These are phyloP conservation scores for Ceratobasidium sp. DNA, from an alignment of 1,284 basidiomycete species.

Conservation along the genomic window DNA sequence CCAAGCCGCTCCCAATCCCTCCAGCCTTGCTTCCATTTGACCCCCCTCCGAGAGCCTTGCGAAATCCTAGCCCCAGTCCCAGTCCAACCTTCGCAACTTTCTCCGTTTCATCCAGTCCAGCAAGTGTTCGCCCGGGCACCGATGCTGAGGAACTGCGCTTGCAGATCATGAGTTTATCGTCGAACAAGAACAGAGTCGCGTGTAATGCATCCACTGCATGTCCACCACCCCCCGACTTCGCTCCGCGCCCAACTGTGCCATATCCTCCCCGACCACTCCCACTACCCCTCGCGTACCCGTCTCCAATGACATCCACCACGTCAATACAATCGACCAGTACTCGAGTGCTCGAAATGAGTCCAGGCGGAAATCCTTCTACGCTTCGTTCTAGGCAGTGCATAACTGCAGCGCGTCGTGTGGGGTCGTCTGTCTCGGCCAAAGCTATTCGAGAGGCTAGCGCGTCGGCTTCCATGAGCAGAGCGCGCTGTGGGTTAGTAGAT, in stretches of 20 bases:
- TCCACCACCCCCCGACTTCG: background rate
- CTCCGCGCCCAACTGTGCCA: conserved; percentile 31
- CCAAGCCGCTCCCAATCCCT: conserved; percentile 53
- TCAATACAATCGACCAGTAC: conserved; percentile 95
- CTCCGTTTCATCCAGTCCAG: conserved; percentile 89
- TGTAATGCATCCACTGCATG: conserved; percentile 67
- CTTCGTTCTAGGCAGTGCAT: conserved; percentile 89
- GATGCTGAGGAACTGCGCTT: conserved; percentile 85
- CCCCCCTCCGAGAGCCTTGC: conserved; percentile 64
- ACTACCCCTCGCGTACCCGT: conserved; percentile 55
- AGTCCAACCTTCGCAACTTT: conserved; percentile 78
- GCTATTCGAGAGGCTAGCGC: conserved; percentile 93
- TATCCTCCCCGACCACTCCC: conserved; percentile 22
- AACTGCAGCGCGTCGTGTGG: conserved; percentile 89
- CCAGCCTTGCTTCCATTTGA: conserved; percentile 23
- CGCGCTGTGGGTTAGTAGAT: conserved; percentile 80
- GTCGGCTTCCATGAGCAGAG: conserved; percentile 86
- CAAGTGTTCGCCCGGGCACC: conserved; percentile 78
- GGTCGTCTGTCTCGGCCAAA: conserved; percentile 90
- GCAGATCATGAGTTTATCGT: conserved; percentile 92
- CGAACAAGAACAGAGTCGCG: conserved; percentile 94
- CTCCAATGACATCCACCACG: conserved; percentile 84
- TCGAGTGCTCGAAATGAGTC: conserved; percentile 86
- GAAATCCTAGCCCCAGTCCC: conserved; percentile 63
- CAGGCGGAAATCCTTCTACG: conserved; percentile 92